These are phyloP conservation scores for Backusella tuberculispora DNA, from an alignment of 192 early-diverging fungal genomes.

Conservation along the genomic window DNA sequence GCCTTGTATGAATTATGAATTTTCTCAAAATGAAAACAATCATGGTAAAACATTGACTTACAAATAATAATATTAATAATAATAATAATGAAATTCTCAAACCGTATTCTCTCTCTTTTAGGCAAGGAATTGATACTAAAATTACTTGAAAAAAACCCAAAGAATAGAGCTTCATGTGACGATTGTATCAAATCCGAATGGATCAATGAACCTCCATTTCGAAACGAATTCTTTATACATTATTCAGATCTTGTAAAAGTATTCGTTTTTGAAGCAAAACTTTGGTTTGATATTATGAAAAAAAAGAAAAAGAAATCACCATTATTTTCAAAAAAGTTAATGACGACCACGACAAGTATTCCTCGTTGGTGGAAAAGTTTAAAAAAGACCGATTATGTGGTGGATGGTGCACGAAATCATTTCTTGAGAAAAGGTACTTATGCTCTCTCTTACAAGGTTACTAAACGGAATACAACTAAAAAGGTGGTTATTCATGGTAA, in stretches of 20 bases:
- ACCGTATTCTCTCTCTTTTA: not conserved
- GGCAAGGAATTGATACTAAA: not conserved
- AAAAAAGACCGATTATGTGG: not conserved
- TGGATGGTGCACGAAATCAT: not conserved
- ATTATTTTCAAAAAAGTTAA: not conserved
- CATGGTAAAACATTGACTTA: not conserved
- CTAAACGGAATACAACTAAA: not conserved
- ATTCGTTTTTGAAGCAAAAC: not conserved
- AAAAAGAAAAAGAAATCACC: not conserved
- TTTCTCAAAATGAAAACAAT: not conserved
- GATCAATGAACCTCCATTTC: not conserved
- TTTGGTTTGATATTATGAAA: not conserved
- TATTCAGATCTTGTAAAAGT: not conserved
- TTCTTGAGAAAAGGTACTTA: not conserved
- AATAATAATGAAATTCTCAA: too few relatives aligned
- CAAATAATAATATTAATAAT: too few relatives aligned
- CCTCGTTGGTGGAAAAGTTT: not conserved
- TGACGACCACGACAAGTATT: not conserved
- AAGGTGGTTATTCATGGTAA: not conserved
- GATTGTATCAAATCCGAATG: conserved; percentile 1
- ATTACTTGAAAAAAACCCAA: conserved; percentile 6
- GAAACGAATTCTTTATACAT: too few relatives aligned
- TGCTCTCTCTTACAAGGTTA: not conserved
- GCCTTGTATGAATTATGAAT: not conserved
- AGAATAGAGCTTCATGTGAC: not conserved